Evolutionary conservation across 1,284 basidiomycete genomes (phyloP), one percentile per base, ranked within the genome.

Genomic region (Sporisorium iseilematis-ciliati): DNA sequence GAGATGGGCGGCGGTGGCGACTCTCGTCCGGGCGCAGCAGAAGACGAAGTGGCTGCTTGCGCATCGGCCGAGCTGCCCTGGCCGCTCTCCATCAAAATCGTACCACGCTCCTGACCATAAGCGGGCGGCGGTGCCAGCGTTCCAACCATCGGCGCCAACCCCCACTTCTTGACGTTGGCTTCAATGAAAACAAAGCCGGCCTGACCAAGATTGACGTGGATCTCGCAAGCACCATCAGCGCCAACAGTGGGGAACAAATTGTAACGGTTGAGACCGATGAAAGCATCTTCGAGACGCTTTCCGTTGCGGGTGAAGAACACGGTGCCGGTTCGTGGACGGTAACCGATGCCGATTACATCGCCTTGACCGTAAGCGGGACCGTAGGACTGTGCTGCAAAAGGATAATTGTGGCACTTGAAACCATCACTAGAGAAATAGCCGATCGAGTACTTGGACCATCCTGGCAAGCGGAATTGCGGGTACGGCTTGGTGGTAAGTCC

Each of bases 371-470:
- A 89, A 0, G 89, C 86, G 2, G 94, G 91, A 3, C 95, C 95
- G 82, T 95, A 96, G 1, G 94, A 90, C 5, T 91, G 88, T 0
- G 93, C 89, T 12, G 93, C 93, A 86, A 99, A 99, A 0, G 97
- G 97, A 86, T 93, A 97, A 85, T 98, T 97, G 88, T 97, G 92
- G 25, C 93, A 95, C 86, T 97, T 97, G 88, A 97, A 96, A 56
- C 97, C 97, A 82, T 92, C 95, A 18, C 85, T 79, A 12, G 94
- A 95, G 82, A 96, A 94, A 86, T 97, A 99, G 56, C 93, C 96
- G 57, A 98, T 91, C n/a, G 95, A 98, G 85, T 92, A 91, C 72
- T 92, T 91, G 86, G 90, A 92, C 83, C 91, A 89, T 45, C 96
- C 96, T 66, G 82, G 84, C 29, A 82, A 46, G 12, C 84, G 70